Percentiles rank a stretch among this genome's conserved stretches.
Conservation (phyloP, 208 protist genomes). For the Leishmania braziliensis region DNA sequence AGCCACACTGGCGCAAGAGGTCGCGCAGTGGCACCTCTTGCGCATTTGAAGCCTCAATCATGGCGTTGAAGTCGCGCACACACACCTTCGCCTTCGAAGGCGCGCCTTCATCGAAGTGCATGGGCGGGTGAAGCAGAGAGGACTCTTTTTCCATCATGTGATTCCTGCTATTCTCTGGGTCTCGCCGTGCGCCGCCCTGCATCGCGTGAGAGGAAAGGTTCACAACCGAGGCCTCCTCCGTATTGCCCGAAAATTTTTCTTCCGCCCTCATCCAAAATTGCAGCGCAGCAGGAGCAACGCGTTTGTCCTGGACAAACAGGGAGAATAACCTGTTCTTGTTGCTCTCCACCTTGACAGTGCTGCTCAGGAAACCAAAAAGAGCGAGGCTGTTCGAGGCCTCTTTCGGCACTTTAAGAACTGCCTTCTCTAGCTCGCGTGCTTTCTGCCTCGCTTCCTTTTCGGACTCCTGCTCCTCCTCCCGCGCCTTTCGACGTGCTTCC, state of each 20-base stretch:
- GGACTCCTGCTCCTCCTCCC: slow-evolving; percentile 30
- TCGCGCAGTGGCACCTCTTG: slow-evolving; percentile 9
- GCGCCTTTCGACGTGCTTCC: slow-evolving; percentile 29
- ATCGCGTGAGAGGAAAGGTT: slow-evolving; percentile 5
- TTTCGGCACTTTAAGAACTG: slow-evolving; percentile 16
- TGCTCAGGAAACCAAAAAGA: slow-evolving; percentile 71
- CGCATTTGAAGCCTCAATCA: slow-evolving; percentile 54
- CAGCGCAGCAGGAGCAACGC: slow-evolving; percentile 59
- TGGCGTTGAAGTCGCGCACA: slow-evolving; percentile 43
- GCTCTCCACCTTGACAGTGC: slow-evolving; percentile 25
- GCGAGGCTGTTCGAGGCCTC: slow-evolving; percentile 40
- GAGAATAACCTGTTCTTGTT: slow-evolving; percentile 72
- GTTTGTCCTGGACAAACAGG: slow-evolving; percentile 80
- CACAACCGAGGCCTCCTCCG: slow-evolving; percentile 30
- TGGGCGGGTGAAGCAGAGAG: slow-evolving; percentile 57
- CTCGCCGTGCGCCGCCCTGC: not conserved
- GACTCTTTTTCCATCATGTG: slow-evolving; percentile 42
- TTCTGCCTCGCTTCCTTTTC: slow-evolving; percentile 27
- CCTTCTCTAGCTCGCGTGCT: slow-evolving; percentile 27
- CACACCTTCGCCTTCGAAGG: slow-evolving; percentile 9
- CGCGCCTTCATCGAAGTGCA: slow-evolving; percentile 25
- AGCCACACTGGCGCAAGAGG: slow-evolving; percentile 45
- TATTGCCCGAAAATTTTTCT: not conserved
- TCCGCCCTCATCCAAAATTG: slow-evolving; percentile 57
- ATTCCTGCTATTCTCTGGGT: slow-evolving; percentile 13